Evolutionary conservation across 345 rosid genomes (phyloP), one percentile per base, ranked within the genome.

Genomic region (Moricandia arvensis): DNA sequence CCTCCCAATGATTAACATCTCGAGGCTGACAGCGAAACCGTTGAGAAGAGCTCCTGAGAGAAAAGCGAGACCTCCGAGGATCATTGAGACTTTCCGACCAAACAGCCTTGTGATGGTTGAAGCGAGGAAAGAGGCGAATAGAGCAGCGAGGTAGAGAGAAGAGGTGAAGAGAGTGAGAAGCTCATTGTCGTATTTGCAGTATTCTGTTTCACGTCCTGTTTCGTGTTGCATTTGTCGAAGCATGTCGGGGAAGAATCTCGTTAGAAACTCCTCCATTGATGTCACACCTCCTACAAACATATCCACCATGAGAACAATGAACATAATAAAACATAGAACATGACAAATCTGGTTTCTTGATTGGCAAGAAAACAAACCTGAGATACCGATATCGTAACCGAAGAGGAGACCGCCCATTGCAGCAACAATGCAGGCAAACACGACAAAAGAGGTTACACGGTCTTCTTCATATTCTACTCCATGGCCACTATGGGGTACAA

Each of bases 351-450:
- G 0, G 55, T 2, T 69, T 9, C 75, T 64, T 31, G 66, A 21
- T 2, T 0, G 5, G 55, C 4, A 77, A 71, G 72, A 57, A 27
- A 64, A 64, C 72, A 31, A 69, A 77, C 88, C 88, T 72, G 88
- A 83, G 68, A 85, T 81, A 47, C 88, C 86, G 4, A 74, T 81
- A 37, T 85, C 88, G 51, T 85, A 85, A 27, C 86, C 85, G 12
- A 79, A 83, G 45, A 85, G 76, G 0, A 85, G 68, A 60, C 88
- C 88, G 0, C 86, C 88, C 21, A 54, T 70, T 2, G 85, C 86
- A 9, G 83, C 83, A 1, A 75, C 63, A 4, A 83, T 5, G 54
- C 85, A 79, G 0, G 83, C 10, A 3, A 73, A 4, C 16, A 73
- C 64, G 18, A 73, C 81, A 53, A 78, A 78, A 0, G 47, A 3